Evolutionary conservation across 31 red algal species (phyloP).

Genomic region (Bonnemaisonia californica): DNA sequence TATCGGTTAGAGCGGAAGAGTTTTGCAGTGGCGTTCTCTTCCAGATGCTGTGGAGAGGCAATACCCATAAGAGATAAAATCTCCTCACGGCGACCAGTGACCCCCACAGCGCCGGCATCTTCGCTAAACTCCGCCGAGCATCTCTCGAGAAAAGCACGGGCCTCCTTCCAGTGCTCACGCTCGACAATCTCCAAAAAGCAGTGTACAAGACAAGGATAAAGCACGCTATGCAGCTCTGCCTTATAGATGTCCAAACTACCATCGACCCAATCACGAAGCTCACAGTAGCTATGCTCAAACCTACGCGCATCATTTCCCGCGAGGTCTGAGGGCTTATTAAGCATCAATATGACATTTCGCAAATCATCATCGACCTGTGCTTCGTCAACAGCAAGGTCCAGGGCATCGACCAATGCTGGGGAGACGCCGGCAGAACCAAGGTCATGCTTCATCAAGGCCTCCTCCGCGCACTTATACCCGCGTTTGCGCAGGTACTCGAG

Average conservation of each 20-base stretch:
- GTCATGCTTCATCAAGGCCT: constrained; percentile 24
- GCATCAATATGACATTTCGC: constrained; percentile 55
- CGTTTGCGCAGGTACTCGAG: constrained; percentile 39
- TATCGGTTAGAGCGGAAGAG: constrained; percentile 83
- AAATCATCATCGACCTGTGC: constrained; percentile 67
- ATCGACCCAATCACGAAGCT: constrained; percentile 90
- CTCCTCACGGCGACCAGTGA: constrained; percentile 55
- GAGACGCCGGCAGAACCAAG: constrained; percentile 11
- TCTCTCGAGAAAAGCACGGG: constrained; percentile 54
- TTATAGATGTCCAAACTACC: constrained; percentile 91
- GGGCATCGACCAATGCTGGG: constrained; percentile 1
- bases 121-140: constrained; percentile 52
- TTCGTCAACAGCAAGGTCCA: constrained; percentile 37
- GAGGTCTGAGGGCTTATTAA: constrained; percentile 38
- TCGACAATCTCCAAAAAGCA: constrained; percentile 85
- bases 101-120: constrained; percentile 33
- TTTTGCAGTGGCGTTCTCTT: constrained; percentile 76
- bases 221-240: constrained; percentile 72
- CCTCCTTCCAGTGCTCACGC: constrained; percentile 51
- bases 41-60: constrained; percentile 68
- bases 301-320: constrained; percentile 46
- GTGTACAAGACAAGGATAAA: constrained; percentile 95
- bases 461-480: constrained; percentile 28
- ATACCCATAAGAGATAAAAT: constrained; percentile 68
- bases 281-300: constrained; percentile 61